A percentile compares a stretch with the other conserved stretches of the same genome.
Evolutionary conservation across 1,284 basidiomycete species (phyloP).

Genomic region (Athelia sp.): DNA sequence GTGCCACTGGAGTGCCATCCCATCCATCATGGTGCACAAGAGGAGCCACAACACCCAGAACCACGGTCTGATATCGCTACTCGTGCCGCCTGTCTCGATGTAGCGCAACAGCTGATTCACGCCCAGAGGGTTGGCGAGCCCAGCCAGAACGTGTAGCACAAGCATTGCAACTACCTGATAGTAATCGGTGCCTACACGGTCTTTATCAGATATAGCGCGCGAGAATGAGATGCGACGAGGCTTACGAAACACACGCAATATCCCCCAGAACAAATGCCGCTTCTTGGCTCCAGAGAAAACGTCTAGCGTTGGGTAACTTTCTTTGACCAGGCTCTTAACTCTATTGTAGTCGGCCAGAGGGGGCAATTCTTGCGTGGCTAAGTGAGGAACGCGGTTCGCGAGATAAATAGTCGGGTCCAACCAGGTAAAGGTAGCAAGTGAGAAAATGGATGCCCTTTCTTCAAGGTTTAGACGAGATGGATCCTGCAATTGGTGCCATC

Average conservation of each 20-base stretch:
- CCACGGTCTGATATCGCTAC: constrained; percentile 35
- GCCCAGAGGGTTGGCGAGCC: neutral
- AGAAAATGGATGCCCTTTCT: constrained; percentile 59
- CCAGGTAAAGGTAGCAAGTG: constrained; percentile 53
- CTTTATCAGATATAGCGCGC: too few species aligned
- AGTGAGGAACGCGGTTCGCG: constrained; percentile 37
- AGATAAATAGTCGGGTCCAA: constrained; percentile 46
- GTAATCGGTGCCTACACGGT: too few species aligned
- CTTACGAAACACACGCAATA: constrained; percentile 15
- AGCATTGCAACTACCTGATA: neutral
- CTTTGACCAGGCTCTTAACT: constrained; percentile 27
- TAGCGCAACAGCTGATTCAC: constrained; percentile 25
- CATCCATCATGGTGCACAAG: constrained; percentile 24
- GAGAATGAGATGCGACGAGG: neutral
- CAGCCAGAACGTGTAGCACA: neutral
- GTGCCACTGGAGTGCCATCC: constrained; percentile 19
- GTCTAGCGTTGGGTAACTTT: constrained; percentile 39
- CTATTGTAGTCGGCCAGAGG: constrained; percentile 57
- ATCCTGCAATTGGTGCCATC: constrained; percentile 25
- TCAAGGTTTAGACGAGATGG: constrained; percentile 52
- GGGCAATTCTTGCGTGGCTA: constrained; percentile 42
- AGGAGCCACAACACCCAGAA: constrained; percentile 41
- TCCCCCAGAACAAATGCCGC: constrained; percentile 27
- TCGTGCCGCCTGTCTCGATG: constrained; percentile 35
- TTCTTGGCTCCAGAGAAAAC: constrained; percentile 25